These are phyloP conservation scores for Backusella parvicylindrica DNA, from an alignment of 192 early-diverging fungal species.

Conservation along the genomic window DNA sequence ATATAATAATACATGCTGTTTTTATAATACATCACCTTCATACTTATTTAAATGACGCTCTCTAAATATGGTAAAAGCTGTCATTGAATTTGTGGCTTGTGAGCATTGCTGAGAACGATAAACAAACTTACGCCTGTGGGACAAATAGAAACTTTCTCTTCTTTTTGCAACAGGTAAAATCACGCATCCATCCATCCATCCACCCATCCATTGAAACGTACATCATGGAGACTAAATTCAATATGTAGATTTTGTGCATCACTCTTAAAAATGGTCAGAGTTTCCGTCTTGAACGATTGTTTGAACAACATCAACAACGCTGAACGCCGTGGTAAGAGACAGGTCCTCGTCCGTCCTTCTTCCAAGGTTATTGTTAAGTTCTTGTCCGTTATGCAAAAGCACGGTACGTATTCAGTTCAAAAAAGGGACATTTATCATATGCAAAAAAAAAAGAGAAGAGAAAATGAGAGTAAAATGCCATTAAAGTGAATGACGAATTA, in stretches of 20 bases:
- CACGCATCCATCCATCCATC: conserved; percentile 15
- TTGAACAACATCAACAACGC: conserved; percentile 99
- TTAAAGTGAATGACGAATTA: background rate
- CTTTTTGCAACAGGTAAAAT: conserved; percentile 7
- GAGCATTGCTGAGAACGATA: background rate
- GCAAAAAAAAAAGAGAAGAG: background rate
- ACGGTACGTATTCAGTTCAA: conserved; percentile 58
- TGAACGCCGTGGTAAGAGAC: conserved; percentile 97
- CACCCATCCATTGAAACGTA: conserved; percentile 5
- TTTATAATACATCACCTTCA: too few species aligned
- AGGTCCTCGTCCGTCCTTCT: conserved; percentile 93
- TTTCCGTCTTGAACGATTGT: conserved; percentile 95
- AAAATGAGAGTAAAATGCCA: background rate
- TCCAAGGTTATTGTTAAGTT: conserved; percentile 99
- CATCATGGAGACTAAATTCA: background rate
- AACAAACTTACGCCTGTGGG: background rate
- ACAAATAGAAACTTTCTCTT: background rate
- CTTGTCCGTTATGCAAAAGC: conserved; percentile 98
- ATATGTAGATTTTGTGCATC: conserved; percentile 1
- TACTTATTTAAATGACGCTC: background rate
- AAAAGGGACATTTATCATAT: background rate
- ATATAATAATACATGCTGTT: too few species aligned
- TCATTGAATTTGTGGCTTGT: background rate
- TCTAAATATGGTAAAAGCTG: background rate
- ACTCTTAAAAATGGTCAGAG: conserved; percentile 82